Evolutionary conservation across 2,329 filamentous ascomycete species (phyloP).

Genomic region (Aspergillus ibericus): DNA sequence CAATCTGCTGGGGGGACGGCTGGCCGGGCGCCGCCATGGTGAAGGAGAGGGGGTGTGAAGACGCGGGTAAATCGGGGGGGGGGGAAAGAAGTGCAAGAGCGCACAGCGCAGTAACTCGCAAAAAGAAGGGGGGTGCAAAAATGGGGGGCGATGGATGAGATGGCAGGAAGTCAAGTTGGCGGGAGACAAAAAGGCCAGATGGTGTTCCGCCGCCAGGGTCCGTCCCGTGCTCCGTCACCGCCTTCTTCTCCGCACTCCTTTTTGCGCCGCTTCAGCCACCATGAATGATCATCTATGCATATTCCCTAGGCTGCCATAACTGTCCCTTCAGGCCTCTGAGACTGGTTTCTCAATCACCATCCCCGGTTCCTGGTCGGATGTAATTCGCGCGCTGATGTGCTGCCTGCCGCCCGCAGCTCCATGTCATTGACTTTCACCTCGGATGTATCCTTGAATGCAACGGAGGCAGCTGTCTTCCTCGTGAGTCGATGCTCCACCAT

Average conservation of each 20-base stretch:
- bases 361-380: background rate
- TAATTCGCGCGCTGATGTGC: background rate
- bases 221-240: conserved; percentile 12
- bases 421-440: conserved; percentile 48
- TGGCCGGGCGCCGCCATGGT: conserved; percentile 41
- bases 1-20: conserved; percentile 81
- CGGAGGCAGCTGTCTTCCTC: conserved; percentile 42
- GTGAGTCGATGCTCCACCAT: conserved; percentile 27
- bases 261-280: background rate
- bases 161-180: conserved; percentile 14
- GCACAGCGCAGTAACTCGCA: background rate
- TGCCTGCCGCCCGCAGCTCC: conserved; percentile 16
- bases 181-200: conserved; percentile 22
- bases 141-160: background rate
- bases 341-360: background rate
- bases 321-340: background rate
- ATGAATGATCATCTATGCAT: too few species aligned
- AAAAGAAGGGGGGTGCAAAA: background rate
- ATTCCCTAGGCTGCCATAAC: too few species aligned
- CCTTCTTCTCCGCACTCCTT: conserved; percentile 14
- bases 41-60: background rate
- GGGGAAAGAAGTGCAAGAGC: background rate
- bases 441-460: conserved; percentile 36
- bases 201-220: conserved; percentile 7
- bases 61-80: background rate